Evolutionary conservation across 805 yeast species (phyloP).

Genomic region (Vanderwaltozyma verrucispora): DNA sequence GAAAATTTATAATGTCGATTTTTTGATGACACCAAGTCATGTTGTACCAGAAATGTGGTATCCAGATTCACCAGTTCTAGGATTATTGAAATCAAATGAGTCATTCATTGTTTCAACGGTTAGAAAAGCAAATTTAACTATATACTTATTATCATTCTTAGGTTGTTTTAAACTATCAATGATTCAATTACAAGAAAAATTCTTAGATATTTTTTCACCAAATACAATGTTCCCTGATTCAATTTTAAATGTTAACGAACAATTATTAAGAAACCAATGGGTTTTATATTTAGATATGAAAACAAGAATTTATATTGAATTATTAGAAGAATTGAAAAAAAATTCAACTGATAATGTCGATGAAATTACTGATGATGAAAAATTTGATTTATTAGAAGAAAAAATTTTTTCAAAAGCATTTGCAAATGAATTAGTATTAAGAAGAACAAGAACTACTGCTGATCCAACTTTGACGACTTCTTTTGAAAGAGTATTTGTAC

Average conservation of each 20-base stretch:
- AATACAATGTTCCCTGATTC: constrained; percentile 26
- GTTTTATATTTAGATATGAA: constrained; percentile 73
- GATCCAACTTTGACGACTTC: constrained; percentile 40
- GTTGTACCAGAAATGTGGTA: constrained; percentile 68
- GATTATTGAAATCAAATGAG: constrained; percentile 48
- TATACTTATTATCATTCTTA: constrained; percentile 73
- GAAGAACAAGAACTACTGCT: constrained; percentile 4
- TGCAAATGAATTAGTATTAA: constrained; percentile 30
- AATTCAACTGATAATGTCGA: constrained; percentile 30
- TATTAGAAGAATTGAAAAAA: constrained; percentile 40
- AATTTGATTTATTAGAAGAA: constrained; percentile 16
- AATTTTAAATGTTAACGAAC: constrained; percentile 28
- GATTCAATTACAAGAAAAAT: constrained; percentile 72
- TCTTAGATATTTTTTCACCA: constrained; percentile 82
- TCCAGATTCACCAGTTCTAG: constrained; percentile 46
- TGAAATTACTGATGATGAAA: constrained; percentile 1
- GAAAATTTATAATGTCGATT: neutral
- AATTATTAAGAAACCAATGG: constrained; percentile 71
- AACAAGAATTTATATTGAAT: constrained; percentile 91
- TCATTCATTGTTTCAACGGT: constrained; percentile 38
- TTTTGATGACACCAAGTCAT: constrained; percentile 47
- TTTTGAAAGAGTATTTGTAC: constrained; percentile 68
- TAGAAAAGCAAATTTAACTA: constrained; percentile 77
- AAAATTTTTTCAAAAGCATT: constrained; percentile 65
- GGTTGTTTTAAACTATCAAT: constrained; percentile 83